phyloP scores from a whole-genome alignment of 1,139 yeast species.

The Pichia inconspicua region DNA sequence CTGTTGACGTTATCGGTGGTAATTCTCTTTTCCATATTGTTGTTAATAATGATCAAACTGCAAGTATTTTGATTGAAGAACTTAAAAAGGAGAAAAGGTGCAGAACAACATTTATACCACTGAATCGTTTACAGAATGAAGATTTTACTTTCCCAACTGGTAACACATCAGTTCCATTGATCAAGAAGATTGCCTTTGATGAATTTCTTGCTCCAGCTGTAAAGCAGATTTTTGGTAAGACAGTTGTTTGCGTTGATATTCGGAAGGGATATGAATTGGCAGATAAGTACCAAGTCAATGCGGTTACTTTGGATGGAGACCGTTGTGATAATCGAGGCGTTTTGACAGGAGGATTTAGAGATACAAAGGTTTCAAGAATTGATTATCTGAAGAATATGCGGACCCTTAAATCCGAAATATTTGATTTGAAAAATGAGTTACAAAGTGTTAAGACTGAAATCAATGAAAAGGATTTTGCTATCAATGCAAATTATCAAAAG shows the following conservation, averaged over 20 bases:
- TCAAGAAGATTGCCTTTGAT: constrained; percentile 60
- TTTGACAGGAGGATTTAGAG: constrained; percentile 83
- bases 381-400: constrained; percentile 58
- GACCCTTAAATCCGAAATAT: constrained; percentile 40
- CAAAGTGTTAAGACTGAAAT: constrained; percentile 37
- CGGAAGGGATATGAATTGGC: constrained; percentile 66
- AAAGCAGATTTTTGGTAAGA: constrained; percentile 70
- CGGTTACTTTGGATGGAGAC: constrained; percentile 90
- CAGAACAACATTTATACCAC: constrained; percentile 84
- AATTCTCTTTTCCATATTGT: constrained; percentile 79
- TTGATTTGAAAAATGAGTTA: constrained; percentile 31
- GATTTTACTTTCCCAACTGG: constrained; percentile 46
- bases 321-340: constrained; percentile 78
- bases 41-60: constrained; percentile 83
- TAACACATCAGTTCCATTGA: constrained; percentile 61
- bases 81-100: constrained; percentile 66
- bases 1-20: constrained; percentile 88
- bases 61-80: constrained; percentile 70
- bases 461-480: constrained; percentile 38
- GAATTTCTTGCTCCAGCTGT: constrained; percentile 54
- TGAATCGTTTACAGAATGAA: constrained; percentile 53
- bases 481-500: constrained; percentile 39
- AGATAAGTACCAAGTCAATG: constrained; percentile 51
- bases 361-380: constrained; percentile 56
- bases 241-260: constrained; percentile 68